Base-by-base conservation (phyloP, 371 early-diverging fungal genomes). In the Mucor velutinosus region DNA sequence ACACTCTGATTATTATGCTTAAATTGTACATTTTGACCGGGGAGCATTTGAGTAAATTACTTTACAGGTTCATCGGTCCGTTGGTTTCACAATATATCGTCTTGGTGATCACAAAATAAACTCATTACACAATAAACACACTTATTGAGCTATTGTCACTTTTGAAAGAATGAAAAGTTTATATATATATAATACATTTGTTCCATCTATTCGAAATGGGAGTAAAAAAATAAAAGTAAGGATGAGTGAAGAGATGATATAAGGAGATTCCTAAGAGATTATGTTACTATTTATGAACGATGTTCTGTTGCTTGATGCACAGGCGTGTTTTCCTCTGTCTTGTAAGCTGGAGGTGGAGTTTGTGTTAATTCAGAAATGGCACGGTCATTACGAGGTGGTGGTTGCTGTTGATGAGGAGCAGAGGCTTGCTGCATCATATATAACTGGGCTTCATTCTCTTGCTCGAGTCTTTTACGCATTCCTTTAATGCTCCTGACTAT, bases 391-490 rank as follows among this genome's bases (percentile, higher is more conserved):
- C 51, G n/a, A 56, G 53, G 25, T 35, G 23, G 59, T 58, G 35
- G 58, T 30, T 64, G 65, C 7, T 49, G 53, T 37, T 39, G 43
- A 11, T 12, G 32, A 63, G 67, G 49, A 17, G 62, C 45, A 51
- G 62, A 21, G 19, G 67, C 65, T 65, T 70, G 71, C 29, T 74
- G 71, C 59, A 74, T 67, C 71, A 74, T 71, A 23, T 66, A 67
- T 49, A 74, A 47, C 17, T 74, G 75, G 11, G 64, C 69, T 33
- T 70, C 55, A 30, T 74, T 74, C 27, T 74, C 75, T 59, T 62
- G 30, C 32, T 62, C 67, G n/a, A 74, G 29, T 65, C 71, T 67
- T 57, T 67, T 74, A n/a, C 75, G 71, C 75, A 74, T 74, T 25
- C 69, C 75, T 39, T 74, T 70, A 17, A 74, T 51, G 60, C 75